phyloP scores from a whole-genome alignment of 2,329 filamentous ascomycete genomes.

The Penicillium sp. region DNA sequence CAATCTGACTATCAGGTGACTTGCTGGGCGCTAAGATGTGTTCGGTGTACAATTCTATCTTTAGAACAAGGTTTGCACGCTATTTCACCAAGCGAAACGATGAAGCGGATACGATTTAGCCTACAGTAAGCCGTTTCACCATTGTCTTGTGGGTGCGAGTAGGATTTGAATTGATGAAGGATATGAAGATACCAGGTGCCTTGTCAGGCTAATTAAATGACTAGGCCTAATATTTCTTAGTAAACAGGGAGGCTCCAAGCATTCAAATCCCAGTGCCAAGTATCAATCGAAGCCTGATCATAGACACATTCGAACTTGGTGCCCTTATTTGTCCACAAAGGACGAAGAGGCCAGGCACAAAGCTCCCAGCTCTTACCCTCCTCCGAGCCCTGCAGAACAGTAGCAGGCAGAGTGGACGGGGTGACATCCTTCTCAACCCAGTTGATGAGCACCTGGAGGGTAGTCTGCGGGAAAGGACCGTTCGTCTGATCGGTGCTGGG shows the following conservation, averaged over 20 bases:
- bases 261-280: conserved; percentile 11
- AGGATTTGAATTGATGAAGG: no score
- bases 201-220: no score
- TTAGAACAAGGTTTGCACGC: no score
- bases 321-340: conserved; percentile 14
- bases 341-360: conserved; percentile 25
- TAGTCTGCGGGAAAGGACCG: conserved; percentile 45
- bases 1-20: no score
- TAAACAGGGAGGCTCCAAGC: conserved; percentile 8
- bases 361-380: conserved; percentile 20
- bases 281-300: conserved; percentile 14
- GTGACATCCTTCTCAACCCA: conserved; percentile 51
- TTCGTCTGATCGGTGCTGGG: conserved; percentile 39
- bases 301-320: conserved; percentile 12
- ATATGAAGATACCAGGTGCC: no score
- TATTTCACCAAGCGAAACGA: no score
- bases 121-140: no score
- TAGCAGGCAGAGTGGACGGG: conserved; percentile 41
- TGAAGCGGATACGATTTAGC: no score
- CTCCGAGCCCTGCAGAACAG: conserved; percentile 22
- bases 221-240: not conserved
- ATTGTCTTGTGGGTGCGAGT: no score
- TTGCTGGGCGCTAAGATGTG: no score
- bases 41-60: no score
- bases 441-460: conserved; percentile 45